These are phyloP conservation scores for Epichloe baconii DNA, from an alignment of 2,329 filamentous ascomycete genomes.

Conservation along the genomic window DNA sequence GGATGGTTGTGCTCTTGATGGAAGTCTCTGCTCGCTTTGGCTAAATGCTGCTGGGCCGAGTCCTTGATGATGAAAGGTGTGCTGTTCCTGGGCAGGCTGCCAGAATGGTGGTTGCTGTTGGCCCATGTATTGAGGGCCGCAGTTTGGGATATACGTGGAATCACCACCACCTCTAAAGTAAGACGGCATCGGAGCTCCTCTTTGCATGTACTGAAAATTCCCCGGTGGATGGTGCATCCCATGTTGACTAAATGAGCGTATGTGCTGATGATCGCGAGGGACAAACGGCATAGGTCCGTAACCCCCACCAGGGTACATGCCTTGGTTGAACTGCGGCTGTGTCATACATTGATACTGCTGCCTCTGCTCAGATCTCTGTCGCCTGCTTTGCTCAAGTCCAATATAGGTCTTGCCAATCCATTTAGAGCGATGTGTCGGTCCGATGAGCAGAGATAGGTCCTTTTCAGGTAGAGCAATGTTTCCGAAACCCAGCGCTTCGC, in stretches of 20 bases:
- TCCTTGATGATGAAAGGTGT: not conserved
- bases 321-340: not conserved
- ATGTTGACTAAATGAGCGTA: not conserved
- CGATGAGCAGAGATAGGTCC: conserved; percentile 14
- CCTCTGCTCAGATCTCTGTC: conserved; percentile 1
- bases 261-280: not conserved
- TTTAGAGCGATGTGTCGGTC: conserved; percentile 18
- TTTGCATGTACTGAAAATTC: not conserved
- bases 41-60: not conserved
- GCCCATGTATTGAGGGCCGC: not conserved
- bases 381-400: not conserved
- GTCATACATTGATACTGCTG: not conserved
- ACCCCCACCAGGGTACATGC: not conserved
- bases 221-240: not conserved
- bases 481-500: conserved; percentile 13
- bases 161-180: not conserved
- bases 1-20: not conserved
- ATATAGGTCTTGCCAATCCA: conserved; percentile 13
- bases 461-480: conserved; percentile 14
- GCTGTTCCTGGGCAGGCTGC: not conserved
- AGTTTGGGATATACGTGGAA: not conserved
- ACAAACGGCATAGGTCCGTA: not conserved
- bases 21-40: not conserved
- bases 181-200: not conserved
- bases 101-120: not conserved